Base-by-base conservation (phyloP, 2,329 filamentous ascomycete genomes). In the Sporothrix sp. region DNA sequence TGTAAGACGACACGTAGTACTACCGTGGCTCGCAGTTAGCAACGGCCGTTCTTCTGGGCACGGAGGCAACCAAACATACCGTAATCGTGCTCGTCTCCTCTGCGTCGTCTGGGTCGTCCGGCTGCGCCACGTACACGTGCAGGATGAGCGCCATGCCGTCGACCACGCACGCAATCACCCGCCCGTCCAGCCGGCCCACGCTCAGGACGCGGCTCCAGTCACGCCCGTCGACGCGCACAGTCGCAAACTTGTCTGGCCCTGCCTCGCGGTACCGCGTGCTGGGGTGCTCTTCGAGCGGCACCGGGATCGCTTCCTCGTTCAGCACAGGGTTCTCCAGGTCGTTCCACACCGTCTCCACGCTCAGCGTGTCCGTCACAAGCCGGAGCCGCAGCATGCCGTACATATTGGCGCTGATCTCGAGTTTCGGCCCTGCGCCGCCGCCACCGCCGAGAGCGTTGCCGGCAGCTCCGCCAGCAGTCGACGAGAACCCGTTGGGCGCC, bases 191-290 rank as follows among this genome's bases (percentile, higher is more conserved):
- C 46, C 90, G 75, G 1, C 91, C 91, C 11, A 97, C 90, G 65
- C 88, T 94, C 58, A 98, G 73, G n/a, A 97, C 91, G 58, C 80
- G 81, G 28, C 88, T 88, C 91, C 93, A 97, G 64, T 98, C 93
- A 64, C 82, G 85, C 30, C 89, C 93, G 67, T 97, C 93, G 21
- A 97, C 89, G 48, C 87, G 76, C 32, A 97, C 91, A 21, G 80
- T 88, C 1, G 89, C 87, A 88, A 91, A 97, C 40, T 81, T 82
- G 54, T 88, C 82, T 13, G 89, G 86, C 13, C 86, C 87, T 18
- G 79, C 82, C 48, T 82, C 78, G 58, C 80, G 81, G 74, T 94
- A 91, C 53, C 73, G 75, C 47, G 87, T 88, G 64, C 84, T 90
- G 0, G 90, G 89, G 64, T 95, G 87, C 53, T 91, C 82, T 49